Conservation (phyloP, 2,329 filamentous ascomycete species). For the Botryotinia narcissicola region DNA sequence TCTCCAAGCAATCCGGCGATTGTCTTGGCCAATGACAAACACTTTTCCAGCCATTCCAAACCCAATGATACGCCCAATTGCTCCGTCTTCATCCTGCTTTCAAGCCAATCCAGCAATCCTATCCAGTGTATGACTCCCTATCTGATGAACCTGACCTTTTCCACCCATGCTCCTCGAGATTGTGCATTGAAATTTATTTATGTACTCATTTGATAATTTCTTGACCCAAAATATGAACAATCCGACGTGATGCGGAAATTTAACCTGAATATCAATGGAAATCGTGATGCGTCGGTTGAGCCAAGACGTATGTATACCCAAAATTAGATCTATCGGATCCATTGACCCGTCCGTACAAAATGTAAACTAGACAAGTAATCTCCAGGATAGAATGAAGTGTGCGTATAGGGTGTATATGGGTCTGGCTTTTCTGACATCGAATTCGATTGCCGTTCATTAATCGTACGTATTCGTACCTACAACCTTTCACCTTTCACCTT, state of each 20-base stretch:
- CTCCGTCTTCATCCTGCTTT: not conserved
- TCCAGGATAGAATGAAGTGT: not conserved
- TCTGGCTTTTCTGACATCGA: not conserved
- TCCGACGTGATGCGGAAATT: not conserved
- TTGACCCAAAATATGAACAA: not conserved
- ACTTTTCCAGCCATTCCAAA: not conserved
- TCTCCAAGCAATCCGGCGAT: not conserved
- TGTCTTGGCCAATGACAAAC: not conserved
- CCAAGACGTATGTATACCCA: not conserved
- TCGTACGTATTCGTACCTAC: constrained; percentile 1
- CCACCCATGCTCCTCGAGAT: not conserved
- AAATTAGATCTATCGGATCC: not conserved
- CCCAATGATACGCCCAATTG: not conserved
- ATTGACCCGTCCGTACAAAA: not conserved
- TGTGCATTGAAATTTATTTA: not conserved
- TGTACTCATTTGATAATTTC: constrained; percentile 1
- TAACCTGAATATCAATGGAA: not conserved
- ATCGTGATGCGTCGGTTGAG: not conserved
- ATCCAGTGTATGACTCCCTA: not conserved
- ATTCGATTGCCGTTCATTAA: not conserved
- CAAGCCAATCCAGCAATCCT: not conserved
- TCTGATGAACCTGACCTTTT: not conserved
- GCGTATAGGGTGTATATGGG: not conserved
- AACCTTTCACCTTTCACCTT: not conserved
- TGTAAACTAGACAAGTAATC: not conserved